A percentile compares a stretch with the other conserved stretches of the same genome.
These are phyloP conservation scores for Fusarium concolor DNA, from an alignment of 2,329 filamentous ascomycete genomes.

Conservation along the genomic window DNA sequence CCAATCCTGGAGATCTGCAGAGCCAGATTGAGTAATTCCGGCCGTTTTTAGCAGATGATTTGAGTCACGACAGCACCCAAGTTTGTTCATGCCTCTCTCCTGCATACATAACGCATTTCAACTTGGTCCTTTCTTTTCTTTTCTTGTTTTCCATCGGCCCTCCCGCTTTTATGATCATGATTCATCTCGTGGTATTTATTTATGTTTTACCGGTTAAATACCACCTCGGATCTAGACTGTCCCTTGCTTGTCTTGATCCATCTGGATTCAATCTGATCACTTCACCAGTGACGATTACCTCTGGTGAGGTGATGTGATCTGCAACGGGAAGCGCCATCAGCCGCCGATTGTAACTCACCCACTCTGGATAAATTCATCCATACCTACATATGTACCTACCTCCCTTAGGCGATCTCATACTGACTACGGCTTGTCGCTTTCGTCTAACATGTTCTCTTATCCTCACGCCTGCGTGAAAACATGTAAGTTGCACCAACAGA, in stretches of 20 bases:
- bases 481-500: background rate
- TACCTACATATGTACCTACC: too few species aligned
- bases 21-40: conserved; percentile 30
- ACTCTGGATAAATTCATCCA: conserved; percentile 18
- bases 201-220: conserved; percentile 19
- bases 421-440: background rate
- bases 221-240: conserved; percentile 6
- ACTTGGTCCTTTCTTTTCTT: conserved; percentile 13
- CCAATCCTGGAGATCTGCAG: conserved; percentile 40
- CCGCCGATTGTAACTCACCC: conserved; percentile 27
- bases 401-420: conserved; percentile 1
- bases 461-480: conserved; percentile 3
- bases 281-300: conserved; percentile 3
- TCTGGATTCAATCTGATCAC: conserved; percentile 15
- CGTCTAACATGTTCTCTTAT: conserved; percentile 4
- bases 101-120: conserved; percentile 8
- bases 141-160: conserved; percentile 11
- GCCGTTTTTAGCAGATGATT: conserved; percentile 10
- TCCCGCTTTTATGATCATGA: conserved; percentile 10
- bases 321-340: conserved; percentile 35
- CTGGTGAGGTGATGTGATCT: conserved; percentile 21
- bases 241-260: conserved; percentile 20
- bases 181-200: conserved; percentile 33
- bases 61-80: conserved; percentile 9
- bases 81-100: conserved; percentile 4